Evolutionary conservation across 768 basidiomycete genomes (phyloP).

Genomic region (Xerocomellus amylosporus): DNA sequence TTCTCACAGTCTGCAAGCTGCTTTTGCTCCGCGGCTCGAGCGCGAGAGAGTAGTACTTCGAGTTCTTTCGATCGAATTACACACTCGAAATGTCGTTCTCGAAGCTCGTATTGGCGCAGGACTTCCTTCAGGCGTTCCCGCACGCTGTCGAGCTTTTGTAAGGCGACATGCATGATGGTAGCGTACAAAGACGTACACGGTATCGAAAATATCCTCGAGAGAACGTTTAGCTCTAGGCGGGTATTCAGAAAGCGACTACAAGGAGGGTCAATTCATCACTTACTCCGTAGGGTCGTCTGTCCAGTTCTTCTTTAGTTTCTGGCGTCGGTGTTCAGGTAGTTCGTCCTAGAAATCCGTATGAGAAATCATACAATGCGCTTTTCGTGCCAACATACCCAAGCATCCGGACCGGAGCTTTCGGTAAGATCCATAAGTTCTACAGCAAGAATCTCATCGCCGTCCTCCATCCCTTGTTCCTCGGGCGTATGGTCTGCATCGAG

Average conservation of each 20-base stretch:
- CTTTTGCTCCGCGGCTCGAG: constrained; percentile 84
- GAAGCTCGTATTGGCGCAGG: constrained; percentile 82
- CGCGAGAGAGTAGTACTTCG: constrained; percentile 81
- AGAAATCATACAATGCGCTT: not conserved
- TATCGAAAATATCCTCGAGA: constrained; percentile 81
- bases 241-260: not conserved
- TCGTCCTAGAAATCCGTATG: constrained; percentile 49
- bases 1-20: constrained; percentile 79
- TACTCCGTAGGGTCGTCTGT: constrained; percentile 72
- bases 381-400: constrained; percentile 48
- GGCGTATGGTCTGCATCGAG: constrained; percentile 82
- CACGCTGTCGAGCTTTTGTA: constrained; percentile 45
- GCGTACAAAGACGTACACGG: constrained; percentile 56
- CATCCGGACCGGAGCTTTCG: constrained; percentile 58
- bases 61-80: constrained; percentile 90
- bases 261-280: constrained; percentile 25
- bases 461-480: constrained; percentile 84
- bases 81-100: constrained; percentile 90
- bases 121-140: constrained; percentile 86
- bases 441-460: constrained; percentile 84
- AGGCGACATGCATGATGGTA: not conserved
- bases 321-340: constrained; percentile 57
- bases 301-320: constrained; percentile 82
- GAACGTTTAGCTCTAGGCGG: constrained; percentile 61
- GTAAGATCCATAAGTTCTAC: constrained; percentile 91